Conservation (phyloP, 106 monocot genomes). For the Apostasia ramifera region DNA sequence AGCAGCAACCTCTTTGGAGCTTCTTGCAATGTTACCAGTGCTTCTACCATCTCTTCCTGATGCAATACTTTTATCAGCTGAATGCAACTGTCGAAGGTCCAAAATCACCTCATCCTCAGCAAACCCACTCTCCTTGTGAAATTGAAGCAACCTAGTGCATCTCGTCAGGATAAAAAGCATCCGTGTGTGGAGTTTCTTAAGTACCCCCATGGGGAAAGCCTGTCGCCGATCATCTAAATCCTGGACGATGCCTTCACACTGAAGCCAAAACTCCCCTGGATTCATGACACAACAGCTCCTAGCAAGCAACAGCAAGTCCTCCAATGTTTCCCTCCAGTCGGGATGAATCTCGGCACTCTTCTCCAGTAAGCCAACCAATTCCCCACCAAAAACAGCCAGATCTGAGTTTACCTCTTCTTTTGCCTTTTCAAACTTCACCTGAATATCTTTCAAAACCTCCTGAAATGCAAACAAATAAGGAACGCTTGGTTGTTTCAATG, state of each 20-base stretch:
- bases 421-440: conserved; percentile 87
- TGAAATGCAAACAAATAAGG: conserved; percentile 19
- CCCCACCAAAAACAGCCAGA: conserved; percentile 80
- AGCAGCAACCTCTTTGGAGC: conserved; percentile 29
- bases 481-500: not conserved
- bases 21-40: conserved; percentile 13
- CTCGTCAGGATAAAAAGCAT: conserved; percentile 95
- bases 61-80: conserved; percentile 36
- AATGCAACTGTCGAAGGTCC: conserved; percentile 41
- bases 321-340: conserved; percentile 86
- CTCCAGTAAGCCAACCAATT: conserved; percentile 85
- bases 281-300: conserved; percentile 73
- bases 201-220: conserved; percentile 72
- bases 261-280: conserved; percentile 90
- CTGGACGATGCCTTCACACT: conserved; percentile 96
- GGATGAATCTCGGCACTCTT: conserved; percentile 78
- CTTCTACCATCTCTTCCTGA: conserved; percentile 24
- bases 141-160: conserved; percentile 88
- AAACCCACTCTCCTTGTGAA: conserved; percentile 84
- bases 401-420: conserved; percentile 97
- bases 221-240: conserved; percentile 93
- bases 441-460: conserved; percentile 82
- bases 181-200: conserved; percentile 86
- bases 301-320: conserved; percentile 80
- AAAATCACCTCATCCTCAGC: conserved; percentile 66